A percentile compares a stretch with the other conserved stretches of the same genome.
Evolutionary conservation across 2,329 filamentous ascomycete species (phyloP).

Genomic region (Curvularia spicifera): DNA sequence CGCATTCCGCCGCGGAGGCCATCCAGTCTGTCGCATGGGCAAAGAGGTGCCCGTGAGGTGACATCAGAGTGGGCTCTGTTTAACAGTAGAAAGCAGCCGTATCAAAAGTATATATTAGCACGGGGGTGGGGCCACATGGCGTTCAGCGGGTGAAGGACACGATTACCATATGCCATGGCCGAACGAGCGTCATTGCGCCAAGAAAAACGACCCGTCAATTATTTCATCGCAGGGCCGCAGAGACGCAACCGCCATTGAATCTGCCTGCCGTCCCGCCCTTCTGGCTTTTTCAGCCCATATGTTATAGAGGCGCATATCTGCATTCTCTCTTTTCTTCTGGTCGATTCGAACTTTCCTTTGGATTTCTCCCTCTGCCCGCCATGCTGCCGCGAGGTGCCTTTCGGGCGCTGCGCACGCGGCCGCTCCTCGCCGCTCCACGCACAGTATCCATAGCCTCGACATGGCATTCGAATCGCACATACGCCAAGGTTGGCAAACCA

Average conservation of each 20-base stretch:
- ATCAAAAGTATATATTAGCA: not conserved
- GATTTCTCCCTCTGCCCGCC: slow-evolving; percentile 17
- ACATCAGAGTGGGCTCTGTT: slow-evolving; percentile 40
- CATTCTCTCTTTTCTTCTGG: slow-evolving; percentile 15
- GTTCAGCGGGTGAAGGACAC: slow-evolving; percentile 19
- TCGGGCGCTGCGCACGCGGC: slow-evolving; percentile 42
- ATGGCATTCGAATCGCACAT: slow-evolving; percentile 36
- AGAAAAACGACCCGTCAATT: slow-evolving; percentile 25
- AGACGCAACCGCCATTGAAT: not conserved
- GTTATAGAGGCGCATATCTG: slow-evolving; percentile 3
- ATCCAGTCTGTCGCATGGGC: slow-evolving; percentile 49
- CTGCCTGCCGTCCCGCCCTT: not conserved
- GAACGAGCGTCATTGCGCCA: slow-evolving; percentile 22
- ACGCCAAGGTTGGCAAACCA: slow-evolving; percentile 33
- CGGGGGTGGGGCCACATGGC: slow-evolving; percentile 13
- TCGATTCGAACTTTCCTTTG: slow-evolving; percentile 27
- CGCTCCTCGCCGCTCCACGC: slow-evolving; percentile 35
- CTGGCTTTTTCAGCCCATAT: slow-evolving; percentile 5
- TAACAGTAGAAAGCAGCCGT: slow-evolving; percentile 3
- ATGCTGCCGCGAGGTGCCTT: slow-evolving; percentile 48
- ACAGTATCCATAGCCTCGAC: slow-evolving; percentile 37
- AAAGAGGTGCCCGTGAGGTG: slow-evolving; percentile 33
- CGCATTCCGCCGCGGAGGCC: slow-evolving; percentile 37
- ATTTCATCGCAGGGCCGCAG: slow-evolving; percentile 27
- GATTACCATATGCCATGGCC: slow-evolving; percentile 18